Conservation (phyloP, 2,329 filamentous ascomycete genomes). For the Thielaviopsis ethacetica region DNA sequence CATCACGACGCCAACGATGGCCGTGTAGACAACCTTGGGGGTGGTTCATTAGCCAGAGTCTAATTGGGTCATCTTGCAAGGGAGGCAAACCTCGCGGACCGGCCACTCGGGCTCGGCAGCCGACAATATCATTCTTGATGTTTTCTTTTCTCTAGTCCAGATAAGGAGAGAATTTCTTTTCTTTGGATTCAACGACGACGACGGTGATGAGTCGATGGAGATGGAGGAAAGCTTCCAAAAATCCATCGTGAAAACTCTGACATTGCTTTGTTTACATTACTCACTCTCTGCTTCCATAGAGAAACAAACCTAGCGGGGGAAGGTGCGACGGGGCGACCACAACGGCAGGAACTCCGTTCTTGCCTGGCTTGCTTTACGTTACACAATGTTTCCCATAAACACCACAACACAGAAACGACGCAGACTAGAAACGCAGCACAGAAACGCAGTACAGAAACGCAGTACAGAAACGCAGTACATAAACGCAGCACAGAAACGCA, state of each 20-base stretch:
- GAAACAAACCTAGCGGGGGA: neutral
- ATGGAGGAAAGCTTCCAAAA: neutral
- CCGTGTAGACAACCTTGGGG: slow-evolving; percentile 63
- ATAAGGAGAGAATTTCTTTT: too few relatives aligned
- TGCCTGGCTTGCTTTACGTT: neutral
- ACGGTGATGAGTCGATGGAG: neutral
- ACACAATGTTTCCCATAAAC: too few relatives aligned
- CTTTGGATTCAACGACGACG: neutral
- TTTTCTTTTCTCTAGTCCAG: neutral
- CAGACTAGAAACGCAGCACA: too few relatives aligned
- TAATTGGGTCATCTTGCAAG: neutral
- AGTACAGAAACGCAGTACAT: too few relatives aligned
- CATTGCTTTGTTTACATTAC: neutral
- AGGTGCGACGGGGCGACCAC: neutral
- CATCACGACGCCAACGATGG: slow-evolving; percentile 68
- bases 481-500: too few relatives aligned
- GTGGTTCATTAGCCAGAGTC: neutral
- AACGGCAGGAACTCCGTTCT: neutral
- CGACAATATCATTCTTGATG: neutral
- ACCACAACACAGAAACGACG: too few relatives aligned
- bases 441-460: too few relatives aligned
- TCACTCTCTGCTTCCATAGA: neutral
- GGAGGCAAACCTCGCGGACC: neutral
- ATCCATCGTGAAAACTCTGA: too few relatives aligned
- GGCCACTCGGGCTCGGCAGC: neutral